These are phyloP conservation scores for Viola odorata DNA, from an alignment of 345 rosid genomes.

Conservation along the genomic window DNA sequence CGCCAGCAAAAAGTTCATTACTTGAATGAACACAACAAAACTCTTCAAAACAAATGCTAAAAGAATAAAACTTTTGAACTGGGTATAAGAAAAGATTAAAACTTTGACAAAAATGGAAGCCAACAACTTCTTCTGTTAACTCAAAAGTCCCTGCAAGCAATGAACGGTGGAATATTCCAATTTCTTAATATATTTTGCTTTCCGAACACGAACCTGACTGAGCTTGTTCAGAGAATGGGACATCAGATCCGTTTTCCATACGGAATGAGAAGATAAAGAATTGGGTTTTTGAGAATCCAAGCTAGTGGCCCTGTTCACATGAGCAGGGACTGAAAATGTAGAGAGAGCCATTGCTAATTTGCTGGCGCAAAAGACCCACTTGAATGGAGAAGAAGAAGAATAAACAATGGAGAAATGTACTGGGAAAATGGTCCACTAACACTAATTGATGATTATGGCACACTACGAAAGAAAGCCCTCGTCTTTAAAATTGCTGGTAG, in stretches of 20 bases:
- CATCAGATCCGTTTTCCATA: constrained; percentile 45
- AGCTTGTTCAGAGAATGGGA: constrained; percentile 31
- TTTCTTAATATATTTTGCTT: too few species aligned
- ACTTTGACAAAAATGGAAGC: neutral
- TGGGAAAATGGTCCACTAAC: too few species aligned
- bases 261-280: constrained; percentile 35
- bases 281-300: constrained; percentile 36
- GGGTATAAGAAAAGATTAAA: neutral
- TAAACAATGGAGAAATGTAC: neutral
- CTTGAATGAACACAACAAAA: too few species aligned
- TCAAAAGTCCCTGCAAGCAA: neutral
- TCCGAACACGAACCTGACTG: constrained; percentile 29
- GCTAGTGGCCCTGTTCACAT: constrained; percentile 27
- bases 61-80: too few species aligned
- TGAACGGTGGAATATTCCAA: too few species aligned
- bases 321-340: constrained; percentile 61
- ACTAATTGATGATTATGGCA: too few species aligned
- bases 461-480: too few species aligned
- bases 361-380: too few species aligned
- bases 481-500: too few species aligned
- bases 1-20: too few species aligned
- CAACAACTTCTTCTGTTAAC: neutral
- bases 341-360: constrained; percentile 50
- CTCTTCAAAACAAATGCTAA: too few species aligned
- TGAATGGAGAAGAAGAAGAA: neutral